phyloP scores from a whole-genome alignment of 495 filamentous ascomycete species.

The Aspergillus baeticus region DNA sequence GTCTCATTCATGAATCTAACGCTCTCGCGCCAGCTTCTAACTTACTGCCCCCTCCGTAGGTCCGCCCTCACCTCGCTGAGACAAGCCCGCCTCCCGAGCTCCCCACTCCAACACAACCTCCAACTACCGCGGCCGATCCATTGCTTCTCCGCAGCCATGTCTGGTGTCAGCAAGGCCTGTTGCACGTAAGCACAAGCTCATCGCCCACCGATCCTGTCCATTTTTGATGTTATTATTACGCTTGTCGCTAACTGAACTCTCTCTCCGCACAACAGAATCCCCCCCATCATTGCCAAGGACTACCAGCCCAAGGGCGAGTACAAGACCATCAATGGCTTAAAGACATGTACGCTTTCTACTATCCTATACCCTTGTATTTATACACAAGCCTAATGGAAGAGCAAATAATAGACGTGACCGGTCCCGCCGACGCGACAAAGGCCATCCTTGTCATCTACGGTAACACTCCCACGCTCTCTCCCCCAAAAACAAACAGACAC shows the following conservation, averaged over 20 bases:
- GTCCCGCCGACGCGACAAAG: slow-evolving; percentile 48
- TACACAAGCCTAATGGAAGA: slow-evolving; percentile 9
- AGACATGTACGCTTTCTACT: slow-evolving; percentile 51
- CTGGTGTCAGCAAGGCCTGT: slow-evolving; percentile 48
- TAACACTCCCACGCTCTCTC: slow-evolving; percentile 9
- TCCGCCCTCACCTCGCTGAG: slow-evolving; percentile 2
- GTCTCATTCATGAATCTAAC: not conserved
- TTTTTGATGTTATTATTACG: too few species aligned
- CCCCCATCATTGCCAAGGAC: slow-evolving; percentile 53
- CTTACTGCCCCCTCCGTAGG: slow-evolving; percentile 9
- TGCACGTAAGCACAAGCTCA: slow-evolving; percentile 35
- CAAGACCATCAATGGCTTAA: slow-evolving; percentile 58
- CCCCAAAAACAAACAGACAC: too few species aligned
- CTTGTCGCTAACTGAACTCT: too few species aligned
- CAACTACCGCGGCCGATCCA: slow-evolving; percentile 16
- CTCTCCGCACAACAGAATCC: slow-evolving; percentile 44
- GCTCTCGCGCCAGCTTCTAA: slow-evolving; percentile 11
- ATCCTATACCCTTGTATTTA: not conserved
- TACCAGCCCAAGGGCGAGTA: slow-evolving; percentile 63
- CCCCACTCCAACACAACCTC: not conserved
- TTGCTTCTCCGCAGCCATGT: slow-evolving; percentile 34
- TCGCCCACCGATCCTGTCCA: not conserved
- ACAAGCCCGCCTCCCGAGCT: not conserved
- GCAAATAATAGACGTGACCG: slow-evolving; percentile 46
- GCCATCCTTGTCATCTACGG: slow-evolving; percentile 56